Base-by-base conservation (phyloP, 164 flowering plant species). In the Taxillus chinensis region DNA sequence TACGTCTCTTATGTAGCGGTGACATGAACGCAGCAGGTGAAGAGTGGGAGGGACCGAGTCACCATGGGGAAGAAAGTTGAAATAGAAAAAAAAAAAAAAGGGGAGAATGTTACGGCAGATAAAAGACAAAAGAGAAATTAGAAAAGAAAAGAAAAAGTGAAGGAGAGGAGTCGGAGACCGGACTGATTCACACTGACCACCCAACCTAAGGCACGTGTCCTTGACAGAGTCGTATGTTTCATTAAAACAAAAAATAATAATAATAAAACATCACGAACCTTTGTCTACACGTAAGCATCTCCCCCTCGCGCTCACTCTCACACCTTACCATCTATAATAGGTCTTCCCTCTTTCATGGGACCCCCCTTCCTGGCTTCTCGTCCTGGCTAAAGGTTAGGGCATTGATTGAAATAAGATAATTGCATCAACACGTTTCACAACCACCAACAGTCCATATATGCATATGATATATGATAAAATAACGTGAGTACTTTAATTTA, bases 401-500 rank as follows among this genome's bases (percentile, higher is more conserved):
- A 53, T 67, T 66, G 38, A 67, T 64, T 72, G 65, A 64, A 61
- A 65, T 50, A 38, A 72, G 66, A 68, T 62, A 58, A 74, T 68
- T 52, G 45, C 63, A n/a, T 56, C 55, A 45, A 56, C 61, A 75
- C 79, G 74, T 75, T 76, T 72, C 79, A 58, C 65, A 38, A 39
- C 43, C 57, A 27, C 27, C 27, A 27, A 27, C 2, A 27, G 2
- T 27, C 2, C 27, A 27, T 27, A 27, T 27, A 27, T 27, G 27
- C 27, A 27, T 27, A 27, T 27, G 27, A 27, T 27, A 27, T 27
- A 27, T 27, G 27, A 27, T 27, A 27, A 27, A 27, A 27, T 27
- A 27, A 27, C 1, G 27, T 27, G 27, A 0, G 27, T 27, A 27
- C 27, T 27, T 27, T 27, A 2, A 27, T 27, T 27, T 27, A 27